These are phyloP conservation scores for Ulvella scutata DNA, from an alignment of 139 green algal genomes.

Conservation along the genomic window DNA sequence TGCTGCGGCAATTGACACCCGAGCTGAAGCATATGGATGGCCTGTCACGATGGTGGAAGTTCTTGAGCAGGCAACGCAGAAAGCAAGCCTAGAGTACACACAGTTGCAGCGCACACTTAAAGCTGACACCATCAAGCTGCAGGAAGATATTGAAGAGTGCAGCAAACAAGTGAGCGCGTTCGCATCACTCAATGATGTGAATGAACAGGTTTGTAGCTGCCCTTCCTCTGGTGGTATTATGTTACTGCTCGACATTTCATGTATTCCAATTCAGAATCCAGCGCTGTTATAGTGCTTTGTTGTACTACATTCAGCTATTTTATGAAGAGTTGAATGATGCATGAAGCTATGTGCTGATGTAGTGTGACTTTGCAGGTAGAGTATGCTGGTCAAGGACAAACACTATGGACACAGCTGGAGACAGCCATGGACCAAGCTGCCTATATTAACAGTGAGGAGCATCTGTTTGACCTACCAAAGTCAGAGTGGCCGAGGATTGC, in stretches of 20 bases:
- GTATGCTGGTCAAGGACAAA: conserved; percentile 13
- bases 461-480: conserved; percentile 15
- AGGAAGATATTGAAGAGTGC: background rate
- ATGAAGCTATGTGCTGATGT: too few relatives aligned
- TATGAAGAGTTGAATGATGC: too few relatives aligned
- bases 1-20: background rate
- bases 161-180: background rate
- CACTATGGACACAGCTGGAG: conserved; percentile 15
- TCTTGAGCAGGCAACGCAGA: background rate
- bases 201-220: too few relatives aligned
- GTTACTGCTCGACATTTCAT: too few relatives aligned
- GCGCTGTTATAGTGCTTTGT: too few relatives aligned
- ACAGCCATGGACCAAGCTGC: conserved; percentile 13
- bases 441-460: conserved; percentile 25
- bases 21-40: background rate
- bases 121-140: background rate
- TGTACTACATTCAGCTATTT: too few relatives aligned
- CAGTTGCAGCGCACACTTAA: background rate
- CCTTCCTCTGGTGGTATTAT: too few relatives aligned
- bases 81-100: background rate
- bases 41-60: background rate
- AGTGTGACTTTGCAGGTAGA: conserved; percentile 19
- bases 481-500: conserved; percentile 15
- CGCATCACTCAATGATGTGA: background rate
- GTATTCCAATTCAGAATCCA: too few relatives aligned